phyloP scores from a whole-genome alignment of 1,284 basidiomycete species.

The Fomes fomentarius region DNA sequence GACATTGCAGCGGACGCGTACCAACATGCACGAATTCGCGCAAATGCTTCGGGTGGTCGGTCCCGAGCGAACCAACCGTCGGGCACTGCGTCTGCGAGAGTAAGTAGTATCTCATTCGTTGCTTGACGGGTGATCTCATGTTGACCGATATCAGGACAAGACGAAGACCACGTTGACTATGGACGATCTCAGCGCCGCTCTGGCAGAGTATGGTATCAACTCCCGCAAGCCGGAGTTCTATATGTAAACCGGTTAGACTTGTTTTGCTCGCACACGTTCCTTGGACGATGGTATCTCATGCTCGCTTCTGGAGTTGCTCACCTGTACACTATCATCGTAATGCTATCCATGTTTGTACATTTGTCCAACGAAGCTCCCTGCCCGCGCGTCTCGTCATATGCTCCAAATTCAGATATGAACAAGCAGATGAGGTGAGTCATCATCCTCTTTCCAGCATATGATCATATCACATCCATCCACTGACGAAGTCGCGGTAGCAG shows the following conservation, averaged over 20 bases:
- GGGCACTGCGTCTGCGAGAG: slow-evolving; percentile 66
- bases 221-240: slow-evolving; percentile 93
- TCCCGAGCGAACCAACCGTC: slow-evolving; percentile 62
- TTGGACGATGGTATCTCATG: slow-evolving; percentile 18
- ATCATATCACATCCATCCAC: too few species aligned
- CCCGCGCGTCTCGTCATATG: slow-evolving; percentile 40
- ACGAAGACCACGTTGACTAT: slow-evolving; percentile 96
- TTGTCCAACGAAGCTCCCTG: too few species aligned
- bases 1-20: slow-evolving; percentile 98
- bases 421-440: too few species aligned
- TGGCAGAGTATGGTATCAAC: slow-evolving; percentile 95
- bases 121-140: not conserved
- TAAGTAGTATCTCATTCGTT: slow-evolving; percentile 33
- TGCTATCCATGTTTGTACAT: slow-evolving; percentile 20
- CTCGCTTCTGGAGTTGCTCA: slow-evolving; percentile 17
- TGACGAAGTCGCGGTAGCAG: too few species aligned
- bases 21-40: slow-evolving; percentile 95
- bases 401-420: too few species aligned
- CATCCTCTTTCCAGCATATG: too few species aligned
- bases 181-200: slow-evolving; percentile 93
- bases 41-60: slow-evolving; percentile 73
- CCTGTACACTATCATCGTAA: slow-evolving; percentile 28
- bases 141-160: slow-evolving; percentile 64
- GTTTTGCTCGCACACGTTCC: not conserved
- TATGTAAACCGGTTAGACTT: slow-evolving; percentile 50